Percentiles rank a stretch among this genome's conserved stretches.
phyloP scores from a whole-genome alignment of 768 basidiomycete species.

The Pisolithus orientalis region DNA sequence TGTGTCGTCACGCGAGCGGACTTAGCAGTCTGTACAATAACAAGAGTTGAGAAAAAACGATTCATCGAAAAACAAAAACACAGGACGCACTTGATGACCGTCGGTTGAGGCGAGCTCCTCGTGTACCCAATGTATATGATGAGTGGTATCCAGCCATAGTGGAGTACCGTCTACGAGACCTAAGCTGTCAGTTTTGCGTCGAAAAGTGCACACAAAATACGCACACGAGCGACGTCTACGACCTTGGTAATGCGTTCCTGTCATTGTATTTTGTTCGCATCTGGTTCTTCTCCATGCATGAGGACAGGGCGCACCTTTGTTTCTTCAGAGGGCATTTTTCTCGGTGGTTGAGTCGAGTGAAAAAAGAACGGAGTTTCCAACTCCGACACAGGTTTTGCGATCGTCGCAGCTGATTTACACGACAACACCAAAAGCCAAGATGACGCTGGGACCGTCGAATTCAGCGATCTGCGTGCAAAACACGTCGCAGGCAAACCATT shows the following conservation, averaged over 20 bases:
- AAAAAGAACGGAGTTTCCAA: constrained; percentile 15
- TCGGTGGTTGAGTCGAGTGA: neutral
- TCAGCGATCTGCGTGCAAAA: constrained; percentile 41
- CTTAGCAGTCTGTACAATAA: constrained; percentile 69
- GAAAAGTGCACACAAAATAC: constrained; percentile 20
- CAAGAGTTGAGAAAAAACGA: neutral
- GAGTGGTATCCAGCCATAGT: constrained; percentile 95
- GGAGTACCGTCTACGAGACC: constrained; percentile 65
- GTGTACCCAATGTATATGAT: constrained; percentile 96
- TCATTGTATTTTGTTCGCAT: constrained; percentile 1
- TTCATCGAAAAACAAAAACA: neutral
- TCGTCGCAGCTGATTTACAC: neutral
- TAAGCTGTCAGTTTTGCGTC: neutral
- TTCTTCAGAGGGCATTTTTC: constrained; percentile 80
- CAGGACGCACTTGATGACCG: constrained; percentile 84
- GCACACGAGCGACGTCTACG: constrained; percentile 76
- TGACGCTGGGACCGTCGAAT: constrained; percentile 42
- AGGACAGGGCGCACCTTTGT: constrained; percentile 55
- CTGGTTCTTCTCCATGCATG: neutral
- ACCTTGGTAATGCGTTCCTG: constrained; percentile 81
- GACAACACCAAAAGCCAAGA: constrained; percentile 15
- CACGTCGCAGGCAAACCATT: constrained; percentile 20
- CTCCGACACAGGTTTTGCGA: constrained; percentile 22
- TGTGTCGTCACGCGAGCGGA: constrained; percentile 66
- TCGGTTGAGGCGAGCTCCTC: constrained; percentile 88